phyloP scores from a whole-genome alignment of 345 rosid genomes.

The Hibiscus mutabilis region DNA sequence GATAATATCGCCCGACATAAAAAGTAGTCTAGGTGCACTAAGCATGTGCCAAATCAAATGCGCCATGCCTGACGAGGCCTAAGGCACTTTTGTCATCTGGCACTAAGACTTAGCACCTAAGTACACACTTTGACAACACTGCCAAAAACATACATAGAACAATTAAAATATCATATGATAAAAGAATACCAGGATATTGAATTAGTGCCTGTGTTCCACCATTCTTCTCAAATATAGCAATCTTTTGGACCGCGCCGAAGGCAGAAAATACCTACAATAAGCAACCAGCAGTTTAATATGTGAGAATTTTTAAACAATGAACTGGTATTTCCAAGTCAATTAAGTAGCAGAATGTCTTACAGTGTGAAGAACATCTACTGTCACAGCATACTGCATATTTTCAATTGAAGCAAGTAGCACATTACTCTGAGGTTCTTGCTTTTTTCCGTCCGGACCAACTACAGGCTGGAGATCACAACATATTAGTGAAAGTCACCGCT shows the following conservation, averaged over 20 bases:
- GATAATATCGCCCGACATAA: not conserved
- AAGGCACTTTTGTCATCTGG: not conserved
- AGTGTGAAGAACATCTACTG: conserved; percentile 84
- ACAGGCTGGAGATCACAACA: conserved; percentile 40
- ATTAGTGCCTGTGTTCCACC: conserved; percentile 92
- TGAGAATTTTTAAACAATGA: not conserved
- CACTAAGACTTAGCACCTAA: not conserved
- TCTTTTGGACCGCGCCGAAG: conserved; percentile 88
- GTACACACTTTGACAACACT: not conserved
- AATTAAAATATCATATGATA: conserved; percentile 8
- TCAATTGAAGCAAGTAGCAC: conserved; percentile 93
- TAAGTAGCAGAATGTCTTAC: conserved; percentile 34
- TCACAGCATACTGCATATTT: conserved; percentile 98
- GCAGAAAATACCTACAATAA: conserved; percentile 73
- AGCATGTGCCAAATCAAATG: not conserved
- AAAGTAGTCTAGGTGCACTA: not conserved
- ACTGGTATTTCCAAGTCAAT: not conserved
- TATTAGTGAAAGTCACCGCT: conserved; percentile 4
- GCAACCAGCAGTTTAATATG: conserved; percentile 3
- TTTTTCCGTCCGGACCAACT: conserved; percentile 90
- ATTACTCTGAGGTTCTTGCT: conserved; percentile 81
- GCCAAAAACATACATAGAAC: not conserved
- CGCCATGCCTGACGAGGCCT: not conserved
- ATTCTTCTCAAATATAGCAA: conserved; percentile 96
- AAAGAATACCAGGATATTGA: conserved; percentile 73